Evolutionary conservation across 305 asterid species (phyloP), one percentile per base, ranked within the genome.

Genomic region (Fraxinus latifolia): DNA sequence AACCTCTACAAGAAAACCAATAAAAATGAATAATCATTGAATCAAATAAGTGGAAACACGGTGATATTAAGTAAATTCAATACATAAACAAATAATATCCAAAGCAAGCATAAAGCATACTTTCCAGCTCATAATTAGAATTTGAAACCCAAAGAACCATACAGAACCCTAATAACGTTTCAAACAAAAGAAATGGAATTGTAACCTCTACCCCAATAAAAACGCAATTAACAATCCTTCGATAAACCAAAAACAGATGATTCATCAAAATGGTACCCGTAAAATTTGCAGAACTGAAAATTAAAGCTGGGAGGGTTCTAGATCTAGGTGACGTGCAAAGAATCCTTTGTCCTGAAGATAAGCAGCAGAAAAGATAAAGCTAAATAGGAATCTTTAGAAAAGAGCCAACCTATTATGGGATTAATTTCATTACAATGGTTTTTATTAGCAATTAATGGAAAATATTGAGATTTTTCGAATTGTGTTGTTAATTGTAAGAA

Each of bases 321-420:
- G 86, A 85, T 88, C 87, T 82, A 77, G 77, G 79, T 32, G 73
- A 60, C 27, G 50, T 50, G 53, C 39, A 86, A 77, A 39, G 36
- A 79, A 83, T 80, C 80, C 70, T 80, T 75, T 88, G 77, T 84
- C 87, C 84, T 85, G 83, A 83, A 79, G 79, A 47, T 65, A 71
- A 42, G 14, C 2, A 75, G 37, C 80, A 87, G 82, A 12, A 82
- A 39, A 78, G 71, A 76, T 50, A 83, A 74, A 86, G 87, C 72
- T 15, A 85, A 83, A 68, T 82, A 4, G 70, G 82, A 42, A 71
- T 71, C 82, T 71, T 53, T 17, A 55, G 82, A 79, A 19, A 58
- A 78, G 71, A 21, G 79, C 55, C 8, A 77, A 81, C 80, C 82
- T 42, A 72, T 36, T 71, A 84, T 79, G 81, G 55, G 78, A 81